Evolutionary conservation across 148 eudicot genomes (phyloP).

Genomic region (Drosera capensis): DNA sequence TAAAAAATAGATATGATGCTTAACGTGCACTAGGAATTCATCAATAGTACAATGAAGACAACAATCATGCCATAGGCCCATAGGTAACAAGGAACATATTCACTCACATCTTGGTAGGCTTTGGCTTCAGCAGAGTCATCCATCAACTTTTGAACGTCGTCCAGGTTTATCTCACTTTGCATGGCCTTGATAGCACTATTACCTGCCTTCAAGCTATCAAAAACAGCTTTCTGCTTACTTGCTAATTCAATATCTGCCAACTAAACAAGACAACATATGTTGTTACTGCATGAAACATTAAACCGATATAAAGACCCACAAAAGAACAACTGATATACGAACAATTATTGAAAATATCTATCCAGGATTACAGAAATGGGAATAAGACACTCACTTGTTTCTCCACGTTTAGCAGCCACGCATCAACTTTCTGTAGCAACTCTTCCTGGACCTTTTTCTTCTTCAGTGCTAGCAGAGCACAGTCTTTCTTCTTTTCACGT

Average conservation of each 20-base stretch:
- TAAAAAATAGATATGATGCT: no score
- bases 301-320: not conserved
- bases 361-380: not conserved
- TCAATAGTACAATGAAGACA: no score
- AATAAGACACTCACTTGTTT: conserved; percentile 48
- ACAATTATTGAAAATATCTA: not conserved
- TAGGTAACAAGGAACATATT: not conserved
- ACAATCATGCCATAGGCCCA: not conserved
- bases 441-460: conserved; percentile 97
- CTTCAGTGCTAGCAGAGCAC: conserved; percentile 85
- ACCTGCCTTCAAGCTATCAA: conserved; percentile 82
- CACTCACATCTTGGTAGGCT: conserved; percentile 92
- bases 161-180: conserved; percentile 82
- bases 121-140: conserved; percentile 97
- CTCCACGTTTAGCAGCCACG: conserved; percentile 91
- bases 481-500: conserved; percentile 91
- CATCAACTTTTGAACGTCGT: conserved; percentile 93
- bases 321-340: not conserved
- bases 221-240: conserved; percentile 95
- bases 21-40: no score
- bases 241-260: conserved; percentile 96
- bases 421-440: conserved; percentile 85
- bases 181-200: conserved; percentile 80
- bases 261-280: conserved; percentile 26
- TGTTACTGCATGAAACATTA: not conserved